Base-by-base conservation (phyloP, 257 asterid species). In the Eucommia ulmoides region DNA sequence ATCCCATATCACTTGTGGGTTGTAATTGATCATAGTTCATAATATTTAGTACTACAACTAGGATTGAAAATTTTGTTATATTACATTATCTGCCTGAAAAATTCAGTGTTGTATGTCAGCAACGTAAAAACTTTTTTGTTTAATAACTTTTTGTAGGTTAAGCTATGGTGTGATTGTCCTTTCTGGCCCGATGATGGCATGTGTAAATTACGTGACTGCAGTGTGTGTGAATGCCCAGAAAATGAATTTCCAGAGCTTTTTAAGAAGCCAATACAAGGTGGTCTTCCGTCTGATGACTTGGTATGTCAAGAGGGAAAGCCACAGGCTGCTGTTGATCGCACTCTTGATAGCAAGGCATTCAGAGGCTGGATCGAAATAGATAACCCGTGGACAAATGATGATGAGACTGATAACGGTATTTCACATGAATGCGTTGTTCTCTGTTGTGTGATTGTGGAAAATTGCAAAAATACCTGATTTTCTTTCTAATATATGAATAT, bases 151-250 rank as follows among this genome's bases (percentile, higher is more conserved):
- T 66, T 61, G 53, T 85, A 88, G 97, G 95, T 77, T 44, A 88
- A 88, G 63, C 69, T 88, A 66, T 88, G 95, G 97, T 88, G 97
- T 65, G 97, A 88, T 67, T 88, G 97, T 80, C 97, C 93, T 19
- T 88, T 88, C 55, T 88, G 97, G 97, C 97, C 92, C 0, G 95
- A 88, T 62, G 97, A 88, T 70, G 97, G 95, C 45, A 88, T 88
- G 97, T 88, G 97, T 79, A 79, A 74, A 68, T 58, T 88, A 59
- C 88, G 97, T 42, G 97, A 88, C 65, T 88, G 97, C 58, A 88
- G 97, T 58, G 93, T 88, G 52, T 88, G 97, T 29, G 97, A 88
- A 64, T 88, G 97, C 61, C 93, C 97, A 35, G 93, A 83, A 62
- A 69, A 53, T 64, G 97, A 88, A 65, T 88, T 88, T 67, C 97